Base-by-base conservation (phyloP, 495 filamentous ascomycete genomes). In the Elaphomyces granulatus region DNA sequence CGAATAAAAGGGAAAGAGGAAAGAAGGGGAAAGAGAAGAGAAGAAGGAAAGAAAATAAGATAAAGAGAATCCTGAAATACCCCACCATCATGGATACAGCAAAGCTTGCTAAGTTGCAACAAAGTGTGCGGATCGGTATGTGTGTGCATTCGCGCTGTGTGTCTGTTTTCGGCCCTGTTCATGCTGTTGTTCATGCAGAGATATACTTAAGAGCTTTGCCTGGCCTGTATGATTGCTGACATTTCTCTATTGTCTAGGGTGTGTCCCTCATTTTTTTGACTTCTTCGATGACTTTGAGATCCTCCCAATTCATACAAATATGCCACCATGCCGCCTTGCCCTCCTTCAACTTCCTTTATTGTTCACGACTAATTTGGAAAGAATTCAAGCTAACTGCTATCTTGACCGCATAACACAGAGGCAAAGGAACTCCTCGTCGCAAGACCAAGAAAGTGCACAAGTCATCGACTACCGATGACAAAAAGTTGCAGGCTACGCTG, bases 371-470 rank as follows among this genome's bases (percentile, higher is more conserved):
- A n/a, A n/a, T n/a, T n/a, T n/a, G n/a, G n/a, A n/a, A 28, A 28
- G 23, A 12, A 6, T 14, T 20, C 47, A 34, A 38, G 41, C 43
- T 49, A 38, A 55, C 12, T 28, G 23, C 19, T 36, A 20, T 35
- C 16, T 40, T 23, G 18, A n/a, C n/a, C n/a, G n/a, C n/a, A n/a
- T n/a, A n/a, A n/a, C 28, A 48, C 56, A 94, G 90, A 66, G 90
- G 90, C 69, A 98, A 96, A 76, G 90, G 90, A 52, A 96, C 90
- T 46, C 92, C 90, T 53, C 74, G 90, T 66, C 78, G 92, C 71
- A 94, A 94, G 74, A 77, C 92, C 61, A 96, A 95, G 85, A 92
- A 93, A 69, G 83, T 90, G 38, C 82, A 87, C 64, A 83, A 87
- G 63, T 81, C 75, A 59, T 78, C 81, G 47, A 81, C 78, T 60